Evolutionary conservation across 2,329 filamentous ascomycete genomes (phyloP), one percentile per base, ranked within the genome.

Genomic region (Fusarium burgessii): DNA sequence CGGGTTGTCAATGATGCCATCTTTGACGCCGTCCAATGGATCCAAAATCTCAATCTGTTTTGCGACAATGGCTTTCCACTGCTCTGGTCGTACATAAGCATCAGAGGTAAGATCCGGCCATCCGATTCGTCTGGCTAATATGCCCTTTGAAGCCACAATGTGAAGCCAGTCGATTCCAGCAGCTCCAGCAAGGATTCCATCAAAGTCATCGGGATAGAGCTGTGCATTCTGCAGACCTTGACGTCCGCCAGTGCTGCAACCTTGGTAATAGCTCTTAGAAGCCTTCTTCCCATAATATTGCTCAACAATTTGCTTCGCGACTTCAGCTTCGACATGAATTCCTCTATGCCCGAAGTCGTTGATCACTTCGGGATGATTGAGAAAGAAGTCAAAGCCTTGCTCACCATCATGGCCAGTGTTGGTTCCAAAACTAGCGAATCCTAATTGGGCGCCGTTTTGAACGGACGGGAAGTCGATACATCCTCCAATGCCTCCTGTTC

Each of bases 311-410:
- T 64, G 49, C 10, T 65, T 65, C 3, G 62, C 59, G 4, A 58
- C 38, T 4, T 49, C 14, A 0, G 59, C 62, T 5, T 65, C 62
- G 4, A 65, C 12, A 5, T 65, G 49, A 2, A 65, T 57, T 1
- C 59, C 59, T n/a, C 62, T n/a, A 27, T 65, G 59, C 1, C 59
- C 62, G 1, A 65, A 65, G 8, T 65, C 59, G n/a, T 64, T 65
- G 12, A 64, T 50, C 0, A 42, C 33, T 10, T 49, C 59, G 3
- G 62, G 62, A 2, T 64, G 42, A 13, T 65, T 65, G 0, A 65
- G 25, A 4, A 65, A 65, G 32, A 65, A 65, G 5, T 64, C 59
- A 5, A 65, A 65, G 0, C 62, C 62, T 14, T 46, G n/a, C 6
- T 50, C 36, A 2, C 62, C 59, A 5, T 65, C 62, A 1, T 65